These are phyloP conservation scores for Mycena venus DNA, from an alignment of 768 basidiomycete genomes.

Conservation along the genomic window DNA sequence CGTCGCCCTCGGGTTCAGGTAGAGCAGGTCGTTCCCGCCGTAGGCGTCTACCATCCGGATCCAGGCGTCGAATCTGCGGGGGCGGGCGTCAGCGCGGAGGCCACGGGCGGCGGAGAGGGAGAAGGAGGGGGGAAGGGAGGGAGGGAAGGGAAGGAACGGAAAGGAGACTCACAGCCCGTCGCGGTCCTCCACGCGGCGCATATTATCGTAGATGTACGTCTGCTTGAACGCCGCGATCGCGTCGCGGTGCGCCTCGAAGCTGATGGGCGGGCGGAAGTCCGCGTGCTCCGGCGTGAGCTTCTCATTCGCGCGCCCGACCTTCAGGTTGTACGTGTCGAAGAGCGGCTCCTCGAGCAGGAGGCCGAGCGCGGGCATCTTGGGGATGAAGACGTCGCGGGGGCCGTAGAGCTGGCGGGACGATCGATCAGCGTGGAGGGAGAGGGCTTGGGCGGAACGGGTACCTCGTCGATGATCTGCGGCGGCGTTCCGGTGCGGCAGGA, in stretches of 20 bases:
- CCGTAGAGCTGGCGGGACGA: conserved; percentile 73
- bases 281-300: conserved; percentile 65
- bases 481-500: conserved; percentile 84
- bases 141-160: not conserved
- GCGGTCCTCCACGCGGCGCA: conserved; percentile 87
- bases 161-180: conserved; percentile 74
- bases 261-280: conserved; percentile 79
- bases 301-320: conserved; percentile 63
- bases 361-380: conserved; percentile 96
- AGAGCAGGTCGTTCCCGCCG: conserved; percentile 81
- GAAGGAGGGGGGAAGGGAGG: too few species aligned
- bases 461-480: conserved; percentile 80
- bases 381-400: conserved; percentile 82
- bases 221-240: conserved; percentile 88
- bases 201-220: conserved; percentile 85
- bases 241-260: conserved; percentile 76
- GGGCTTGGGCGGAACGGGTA: conserved; percentile 38
- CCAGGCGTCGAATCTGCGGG: conserved; percentile 87
- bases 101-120: too few species aligned
- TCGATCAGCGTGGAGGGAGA: not conserved
- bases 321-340: conserved; percentile 82
- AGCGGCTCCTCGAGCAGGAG: conserved; percentile 91
- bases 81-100: not conserved
- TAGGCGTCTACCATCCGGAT: conserved; percentile 82
- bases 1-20: conserved; percentile 81